Conservation (phyloP, 2,329 filamentous ascomycete genomes). For the Tolypocladium nubicola region DNA sequence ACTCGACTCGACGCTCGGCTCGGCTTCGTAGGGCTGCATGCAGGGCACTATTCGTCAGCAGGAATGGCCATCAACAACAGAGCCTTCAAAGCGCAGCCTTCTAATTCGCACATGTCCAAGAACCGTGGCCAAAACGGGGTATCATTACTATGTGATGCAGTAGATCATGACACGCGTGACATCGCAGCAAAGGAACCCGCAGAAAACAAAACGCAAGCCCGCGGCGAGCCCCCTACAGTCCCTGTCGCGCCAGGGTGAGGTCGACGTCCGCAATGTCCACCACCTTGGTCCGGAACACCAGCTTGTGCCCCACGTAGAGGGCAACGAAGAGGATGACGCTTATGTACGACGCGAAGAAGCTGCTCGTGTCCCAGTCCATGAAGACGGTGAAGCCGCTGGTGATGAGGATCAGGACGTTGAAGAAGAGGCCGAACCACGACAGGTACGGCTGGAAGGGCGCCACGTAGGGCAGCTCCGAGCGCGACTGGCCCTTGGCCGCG, state of each 20-base stretch:
- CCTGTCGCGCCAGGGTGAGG: conserved; percentile 9
- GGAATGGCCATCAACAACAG: too few relatives aligned
- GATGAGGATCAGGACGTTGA: conserved; percentile 52
- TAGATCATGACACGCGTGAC: not conserved
- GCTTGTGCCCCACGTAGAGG: conserved; percentile 51
- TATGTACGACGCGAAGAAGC: conserved; percentile 56
- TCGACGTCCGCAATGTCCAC: conserved; percentile 26
- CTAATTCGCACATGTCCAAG: not conserved
- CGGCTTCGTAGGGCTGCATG: too few relatives aligned
- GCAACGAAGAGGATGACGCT: conserved; percentile 53
- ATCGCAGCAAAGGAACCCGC: not conserved
- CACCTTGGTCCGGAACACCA: conserved; percentile 27
- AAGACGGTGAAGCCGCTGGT: conserved; percentile 62
- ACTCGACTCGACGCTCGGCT: too few relatives aligned
- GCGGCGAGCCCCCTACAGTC: not conserved
- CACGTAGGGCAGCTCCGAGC: conserved; percentile 47
- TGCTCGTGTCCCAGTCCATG: conserved; percentile 47
- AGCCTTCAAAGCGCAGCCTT: not conserved
- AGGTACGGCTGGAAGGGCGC: conserved; percentile 54
- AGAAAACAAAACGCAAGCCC: not conserved
- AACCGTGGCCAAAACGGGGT: not conserved
- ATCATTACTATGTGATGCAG: not conserved
- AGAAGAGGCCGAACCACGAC: conserved; percentile 55
- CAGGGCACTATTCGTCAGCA: too few relatives aligned
- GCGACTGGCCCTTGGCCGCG: conserved; percentile 42